Evolutionary conservation across 2,329 filamentous ascomycete genomes (phyloP).

Genomic region (Ceratocystis destructans): DNA sequence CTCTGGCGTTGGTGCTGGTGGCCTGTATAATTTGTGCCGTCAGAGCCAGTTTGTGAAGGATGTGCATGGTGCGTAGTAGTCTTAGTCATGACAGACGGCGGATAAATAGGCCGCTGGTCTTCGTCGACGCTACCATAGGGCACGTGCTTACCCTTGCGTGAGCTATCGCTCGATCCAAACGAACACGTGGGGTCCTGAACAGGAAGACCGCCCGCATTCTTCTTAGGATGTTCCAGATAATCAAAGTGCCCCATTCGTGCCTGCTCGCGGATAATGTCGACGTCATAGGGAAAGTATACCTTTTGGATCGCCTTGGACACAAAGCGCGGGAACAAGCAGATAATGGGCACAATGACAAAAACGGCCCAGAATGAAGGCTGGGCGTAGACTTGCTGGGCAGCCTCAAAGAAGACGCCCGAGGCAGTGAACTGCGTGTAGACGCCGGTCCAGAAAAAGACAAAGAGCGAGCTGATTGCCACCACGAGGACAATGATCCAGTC

Average conservation of each 20-base stretch:
- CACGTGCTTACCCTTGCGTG: slow-evolving; percentile 42
- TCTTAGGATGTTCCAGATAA: slow-evolving; percentile 39
- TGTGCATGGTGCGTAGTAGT: slow-evolving; percentile 55
- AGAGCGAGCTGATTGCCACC: slow-evolving; percentile 64
- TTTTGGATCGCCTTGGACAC: slow-evolving; percentile 79
- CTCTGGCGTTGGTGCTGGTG: slow-evolving; percentile 33
- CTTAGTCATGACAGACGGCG: slow-evolving; percentile 71
- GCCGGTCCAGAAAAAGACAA: slow-evolving; percentile 94
- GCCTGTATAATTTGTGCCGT: slow-evolving; percentile 78
- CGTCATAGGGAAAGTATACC: slow-evolving; percentile 81
- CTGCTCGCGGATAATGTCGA: slow-evolving; percentile 93
- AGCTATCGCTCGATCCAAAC: slow-evolving; percentile 33
- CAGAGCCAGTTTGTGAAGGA: slow-evolving; percentile 80
- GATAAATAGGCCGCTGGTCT: slow-evolving; percentile 84
- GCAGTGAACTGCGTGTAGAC: slow-evolving; percentile 50
- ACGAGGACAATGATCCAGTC: slow-evolving; percentile 90
- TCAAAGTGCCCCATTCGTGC: slow-evolving; percentile 70
- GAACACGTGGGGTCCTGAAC: slow-evolving; percentile 1
- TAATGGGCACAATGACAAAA: slow-evolving; percentile 61
- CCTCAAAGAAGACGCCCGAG: slow-evolving; percentile 53
- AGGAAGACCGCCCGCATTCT: slow-evolving; percentile 21
- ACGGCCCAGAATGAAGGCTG: slow-evolving; percentile 78
- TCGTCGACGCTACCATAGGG: slow-evolving; percentile 60
- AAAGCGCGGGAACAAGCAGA: slow-evolving; percentile 80
- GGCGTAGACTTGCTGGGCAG: slow-evolving; percentile 65